Conservation (phyloP, 75 land plant species). For the Pseudotsuga menziesii region DNA sequence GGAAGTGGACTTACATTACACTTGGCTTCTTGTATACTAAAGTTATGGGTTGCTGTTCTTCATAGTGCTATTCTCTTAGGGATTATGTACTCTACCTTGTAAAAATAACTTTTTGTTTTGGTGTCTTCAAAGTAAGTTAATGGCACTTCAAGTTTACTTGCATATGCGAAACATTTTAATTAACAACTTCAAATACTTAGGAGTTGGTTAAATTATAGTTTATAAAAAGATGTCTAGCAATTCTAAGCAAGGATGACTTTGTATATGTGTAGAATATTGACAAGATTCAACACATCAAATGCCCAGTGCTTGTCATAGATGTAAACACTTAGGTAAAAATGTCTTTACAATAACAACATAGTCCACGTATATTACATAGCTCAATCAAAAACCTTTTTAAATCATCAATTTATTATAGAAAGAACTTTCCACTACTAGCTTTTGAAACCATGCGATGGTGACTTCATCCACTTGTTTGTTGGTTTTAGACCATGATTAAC, state of each 20-base stretch:
- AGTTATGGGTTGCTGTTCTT: constrained; percentile 74
- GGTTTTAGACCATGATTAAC: no score
- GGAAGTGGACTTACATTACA: constrained; percentile 94
- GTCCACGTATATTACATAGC: no score
- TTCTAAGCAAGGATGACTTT: background rate
- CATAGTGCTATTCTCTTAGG: constrained; percentile 94
- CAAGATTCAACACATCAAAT: constrained; percentile 70
- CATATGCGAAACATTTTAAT: background rate
- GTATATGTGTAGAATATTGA: constrained; percentile 76
- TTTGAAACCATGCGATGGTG: no score
- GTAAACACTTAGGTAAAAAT: constrained; percentile 16
- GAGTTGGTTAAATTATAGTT: background rate
- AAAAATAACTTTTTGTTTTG: constrained; percentile 89
- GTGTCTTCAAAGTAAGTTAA: constrained; percentile 69
- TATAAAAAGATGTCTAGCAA: background rate
- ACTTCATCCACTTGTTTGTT: no score
- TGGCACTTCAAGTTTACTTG: background rate
- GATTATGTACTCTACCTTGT: constrained; percentile 82
- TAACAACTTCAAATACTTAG: background rate
- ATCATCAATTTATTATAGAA: no score
- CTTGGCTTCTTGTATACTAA: constrained; percentile 61
- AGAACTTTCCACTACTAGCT: no score
- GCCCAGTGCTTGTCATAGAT: constrained; percentile 88
- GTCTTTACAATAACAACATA: no score
- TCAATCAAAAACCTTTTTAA: no score